Conservation (phyloP, 352 stramenopile species). For the Phytopythium sindhum region DNA sequence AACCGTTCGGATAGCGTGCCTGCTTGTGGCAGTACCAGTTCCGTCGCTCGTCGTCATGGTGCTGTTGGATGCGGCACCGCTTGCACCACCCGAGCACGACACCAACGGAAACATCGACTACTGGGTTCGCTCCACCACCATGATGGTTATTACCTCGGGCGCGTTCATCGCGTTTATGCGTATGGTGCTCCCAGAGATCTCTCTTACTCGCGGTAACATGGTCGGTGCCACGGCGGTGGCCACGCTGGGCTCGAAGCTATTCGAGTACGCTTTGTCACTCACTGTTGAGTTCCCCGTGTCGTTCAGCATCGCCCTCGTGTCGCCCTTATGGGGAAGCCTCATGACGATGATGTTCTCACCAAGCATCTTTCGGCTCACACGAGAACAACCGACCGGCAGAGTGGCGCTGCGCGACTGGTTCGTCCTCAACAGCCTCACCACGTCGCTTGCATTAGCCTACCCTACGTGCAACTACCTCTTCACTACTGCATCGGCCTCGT, state of each 20-base stretch:
- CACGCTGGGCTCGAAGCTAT: neutral
- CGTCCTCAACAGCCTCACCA: slow-evolving; percentile 4
- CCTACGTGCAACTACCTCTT: slow-evolving; percentile 20
- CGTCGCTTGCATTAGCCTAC: slow-evolving; percentile 16
- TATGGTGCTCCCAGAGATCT: slow-evolving; percentile 7
- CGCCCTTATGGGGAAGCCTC: slow-evolving; percentile 12
- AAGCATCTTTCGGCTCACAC: neutral
- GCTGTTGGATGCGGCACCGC: slow-evolving; percentile 15
- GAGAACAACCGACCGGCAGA: slow-evolving; percentile 6
- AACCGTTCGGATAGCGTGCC: neutral
- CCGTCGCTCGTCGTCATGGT: slow-evolving; percentile 17
- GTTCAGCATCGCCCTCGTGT: slow-evolving; percentile 12
- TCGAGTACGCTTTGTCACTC: slow-evolving; percentile 7
- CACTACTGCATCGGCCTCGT: slow-evolving; percentile 1
- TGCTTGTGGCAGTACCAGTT: slow-evolving; percentile 8
- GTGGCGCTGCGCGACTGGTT: slow-evolving; percentile 6
- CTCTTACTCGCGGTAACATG: slow-evolving; percentile 10
- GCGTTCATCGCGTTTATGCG: slow-evolving; percentile 11
- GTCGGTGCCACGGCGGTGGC: slow-evolving; percentile 6
- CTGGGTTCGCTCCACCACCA: slow-evolving; percentile 8
- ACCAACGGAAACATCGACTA: slow-evolving; percentile 9
- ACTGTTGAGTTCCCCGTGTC: slow-evolving; percentile 13
- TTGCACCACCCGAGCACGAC: slow-evolving; percentile 9
- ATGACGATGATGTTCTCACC: slow-evolving; percentile 5
- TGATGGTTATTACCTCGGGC: slow-evolving; percentile 4